Evolutionary conservation across 768 basidiomycete genomes (phyloP), one percentile per base, ranked within the genome.

Genomic region (Pisolithus orientalis): DNA sequence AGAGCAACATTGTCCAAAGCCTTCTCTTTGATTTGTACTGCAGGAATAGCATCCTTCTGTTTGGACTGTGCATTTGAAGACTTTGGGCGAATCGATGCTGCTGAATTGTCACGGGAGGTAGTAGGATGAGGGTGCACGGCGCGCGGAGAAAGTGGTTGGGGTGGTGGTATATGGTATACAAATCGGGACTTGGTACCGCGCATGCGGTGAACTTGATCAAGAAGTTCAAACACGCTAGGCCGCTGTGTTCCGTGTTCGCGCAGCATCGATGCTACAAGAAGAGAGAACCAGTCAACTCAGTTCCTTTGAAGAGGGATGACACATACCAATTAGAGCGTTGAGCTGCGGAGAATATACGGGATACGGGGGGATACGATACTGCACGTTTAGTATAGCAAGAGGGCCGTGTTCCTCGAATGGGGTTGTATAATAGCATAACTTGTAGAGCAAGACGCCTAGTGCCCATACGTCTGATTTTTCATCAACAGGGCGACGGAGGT

Each of bases 401-500:
- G 92, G 90, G 0, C 95, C 95, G 60, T 97, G 94, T 63, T 97
- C 95, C 68, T 99, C 96, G 62, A 99, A 99, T 0, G 96, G 96
- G 0, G 96, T 99, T 0, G 94, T 99, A 69, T 99, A 99, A 71
- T 97, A 99, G 69, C 96, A 98, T 13, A 99, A 81, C 74, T 98
- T 99, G 76, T 97, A 99, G 13, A 99, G 77, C 54, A 99, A 73
- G 14, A 98, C 94, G 24, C 95, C 96, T 24, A 99, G 78, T 0
- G 96, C 96, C 96, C 96, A 99, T 0, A 99, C 87, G 62, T 99
- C 95, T 67, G 87, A 90, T 72, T 94, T 95, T 68, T 94, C 92
- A 64, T 94, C 92, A 32, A 94, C 80, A 1, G 89, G 86, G 53
- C 89, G 78, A 55, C 90, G 79, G 25, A 86, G 77, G 67, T 88